phyloP scores from a whole-genome alignment of 768 basidiomycete species.

The Plicaturopsis crispa region DNA sequence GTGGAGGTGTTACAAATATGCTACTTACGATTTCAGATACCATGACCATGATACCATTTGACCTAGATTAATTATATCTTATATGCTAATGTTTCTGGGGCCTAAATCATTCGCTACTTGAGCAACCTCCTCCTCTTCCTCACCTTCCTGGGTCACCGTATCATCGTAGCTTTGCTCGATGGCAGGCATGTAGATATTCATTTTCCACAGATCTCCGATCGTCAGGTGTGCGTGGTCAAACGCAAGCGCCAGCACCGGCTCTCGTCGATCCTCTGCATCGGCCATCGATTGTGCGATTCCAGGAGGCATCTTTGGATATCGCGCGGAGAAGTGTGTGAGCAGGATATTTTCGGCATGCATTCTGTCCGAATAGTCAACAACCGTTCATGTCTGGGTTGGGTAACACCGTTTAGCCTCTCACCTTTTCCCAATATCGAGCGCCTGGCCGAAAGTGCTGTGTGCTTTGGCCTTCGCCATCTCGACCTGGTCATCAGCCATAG shows the following conservation, averaged over 20 bases:
- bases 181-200: constrained; percentile 66
- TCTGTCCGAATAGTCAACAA: constrained; percentile 27
- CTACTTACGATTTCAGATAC: too few species aligned
- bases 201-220: constrained; percentile 81
- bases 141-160: constrained; percentile 39
- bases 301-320: constrained; percentile 83
- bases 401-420: constrained; percentile 31
- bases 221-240: constrained; percentile 73
- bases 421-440: constrained; percentile 69
- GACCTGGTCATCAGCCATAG: constrained; percentile 79
- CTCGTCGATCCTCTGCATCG: constrained; percentile 9
- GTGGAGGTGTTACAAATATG: too few species aligned
- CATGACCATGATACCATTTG: too few species aligned
- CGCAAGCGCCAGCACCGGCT: constrained; percentile 61
- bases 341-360: constrained; percentile 82
- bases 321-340: constrained; percentile 94
- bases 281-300: constrained; percentile 17
- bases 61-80: too few species aligned
- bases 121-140: constrained; percentile 8
- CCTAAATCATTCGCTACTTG: too few species aligned
- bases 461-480: constrained; percentile 69
- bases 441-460: constrained; percentile 89
- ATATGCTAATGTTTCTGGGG: too few species aligned
- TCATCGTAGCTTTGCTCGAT: constrained; percentile 59
- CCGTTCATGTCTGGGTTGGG: background rate